A percentile compares a stretch with the other conserved stretches of the same genome.
phyloP scores from a whole-genome alignment of 1,139 yeast species.

The Pichia sp. region DNA sequence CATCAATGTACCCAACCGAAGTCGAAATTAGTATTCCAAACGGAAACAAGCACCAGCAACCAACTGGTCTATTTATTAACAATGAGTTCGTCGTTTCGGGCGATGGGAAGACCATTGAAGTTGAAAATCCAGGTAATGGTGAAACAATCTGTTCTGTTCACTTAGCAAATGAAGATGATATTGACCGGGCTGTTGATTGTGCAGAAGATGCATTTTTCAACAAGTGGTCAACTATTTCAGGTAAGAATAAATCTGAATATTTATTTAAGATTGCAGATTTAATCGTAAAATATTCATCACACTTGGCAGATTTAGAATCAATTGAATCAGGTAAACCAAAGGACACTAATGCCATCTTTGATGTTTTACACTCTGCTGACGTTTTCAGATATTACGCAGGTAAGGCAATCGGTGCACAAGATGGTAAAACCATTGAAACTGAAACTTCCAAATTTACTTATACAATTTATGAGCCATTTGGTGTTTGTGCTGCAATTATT shows the following conservation, averaged over 20 bases:
- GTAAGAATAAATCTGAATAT: slow-evolving; percentile 34
- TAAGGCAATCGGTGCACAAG: slow-evolving; percentile 45
- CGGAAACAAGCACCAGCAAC: slow-evolving; percentile 50
- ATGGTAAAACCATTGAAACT: slow-evolving; percentile 48
- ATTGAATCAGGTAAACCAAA: slow-evolving; percentile 61
- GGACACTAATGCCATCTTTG: slow-evolving; percentile 35
- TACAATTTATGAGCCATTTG: slow-evolving; percentile 50
- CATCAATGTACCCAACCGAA: slow-evolving; percentile 17
- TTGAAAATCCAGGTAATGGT: slow-evolving; percentile 52
- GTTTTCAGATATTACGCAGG: slow-evolving; percentile 53
- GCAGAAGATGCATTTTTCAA: slow-evolving; percentile 44
- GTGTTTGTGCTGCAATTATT: slow-evolving; percentile 58
- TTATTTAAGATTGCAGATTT: slow-evolving; percentile 47
- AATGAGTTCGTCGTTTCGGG: slow-evolving; percentile 43
- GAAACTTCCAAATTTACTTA: slow-evolving; percentile 49
- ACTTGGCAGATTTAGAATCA: slow-evolving; percentile 54
- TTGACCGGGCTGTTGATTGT: slow-evolving; percentile 45
- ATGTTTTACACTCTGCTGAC: slow-evolving; percentile 45
- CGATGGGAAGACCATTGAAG: slow-evolving; percentile 44
- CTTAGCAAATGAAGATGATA: slow-evolving; percentile 45
- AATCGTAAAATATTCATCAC: slow-evolving; percentile 43
- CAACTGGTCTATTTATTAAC: slow-evolving; percentile 61
- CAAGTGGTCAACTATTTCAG: slow-evolving; percentile 25
- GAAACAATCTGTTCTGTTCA: slow-evolving; percentile 45
- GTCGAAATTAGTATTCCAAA: slow-evolving; percentile 47